phyloP scores from a whole-genome alignment of 768 basidiomycete species.

The Coprinellus micaceus region DNA sequence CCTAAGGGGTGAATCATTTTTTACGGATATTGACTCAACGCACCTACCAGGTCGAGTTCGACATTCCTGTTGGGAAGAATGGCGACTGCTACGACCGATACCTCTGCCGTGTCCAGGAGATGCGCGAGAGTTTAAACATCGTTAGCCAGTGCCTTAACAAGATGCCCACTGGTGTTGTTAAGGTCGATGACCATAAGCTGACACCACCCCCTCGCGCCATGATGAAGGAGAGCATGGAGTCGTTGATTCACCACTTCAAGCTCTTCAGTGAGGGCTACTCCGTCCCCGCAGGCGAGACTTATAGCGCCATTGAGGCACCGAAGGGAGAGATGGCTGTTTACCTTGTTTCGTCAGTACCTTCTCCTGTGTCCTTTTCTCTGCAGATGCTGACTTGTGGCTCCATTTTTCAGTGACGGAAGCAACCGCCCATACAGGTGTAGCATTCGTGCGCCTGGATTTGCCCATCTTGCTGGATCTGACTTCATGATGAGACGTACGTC shows the following conservation, averaged over 20 bases:
- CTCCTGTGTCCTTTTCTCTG: background rate
- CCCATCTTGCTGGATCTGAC: constrained; percentile 92
- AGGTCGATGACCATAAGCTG: constrained; percentile 97
- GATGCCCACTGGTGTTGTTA: constrained; percentile 89
- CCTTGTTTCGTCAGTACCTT: constrained; percentile 76
- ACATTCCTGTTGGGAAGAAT: constrained; percentile 93
- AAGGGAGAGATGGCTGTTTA: constrained; percentile 99
- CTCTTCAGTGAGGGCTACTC: constrained; percentile 96
- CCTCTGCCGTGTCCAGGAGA: constrained; percentile 95
- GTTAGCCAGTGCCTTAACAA: constrained; percentile 95
- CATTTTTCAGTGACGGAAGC: constrained; percentile 68
- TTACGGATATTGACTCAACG: background rate
- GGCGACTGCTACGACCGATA: constrained; percentile 99
- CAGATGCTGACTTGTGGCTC: background rate
- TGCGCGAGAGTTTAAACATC: constrained; percentile 91
- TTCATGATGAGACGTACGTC: constrained; percentile 94
- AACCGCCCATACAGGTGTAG: constrained; percentile 97
- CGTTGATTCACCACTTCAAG: constrained; percentile 99
- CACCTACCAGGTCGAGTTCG: constrained; percentile 81
- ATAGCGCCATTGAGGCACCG: constrained; percentile 95
- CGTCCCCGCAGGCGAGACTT: constrained; percentile 94
- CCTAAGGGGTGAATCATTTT: background rate
- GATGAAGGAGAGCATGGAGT: constrained; percentile 99
- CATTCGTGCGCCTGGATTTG: constrained; percentile 95
- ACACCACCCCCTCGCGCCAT: constrained; percentile 92